Evolutionary conservation across 129 eudicot species (phyloP), one percentile per base, ranked within the genome.

Genomic region (Ambrosia trifida): DNA sequence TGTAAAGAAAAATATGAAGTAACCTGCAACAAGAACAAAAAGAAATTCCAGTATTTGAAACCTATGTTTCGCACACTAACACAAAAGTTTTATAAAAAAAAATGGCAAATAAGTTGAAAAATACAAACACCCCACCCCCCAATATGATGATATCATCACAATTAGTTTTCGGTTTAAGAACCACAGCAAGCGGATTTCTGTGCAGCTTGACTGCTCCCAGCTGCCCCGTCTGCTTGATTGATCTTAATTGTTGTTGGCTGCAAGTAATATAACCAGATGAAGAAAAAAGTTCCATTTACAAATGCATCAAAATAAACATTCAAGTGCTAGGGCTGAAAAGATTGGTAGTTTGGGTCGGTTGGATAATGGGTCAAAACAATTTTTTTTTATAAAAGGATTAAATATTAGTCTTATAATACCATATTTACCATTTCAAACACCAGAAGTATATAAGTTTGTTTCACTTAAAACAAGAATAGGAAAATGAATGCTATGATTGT

Each of bases 121-220:
- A 73, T 73, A 78, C 83, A 75, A 70, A 62, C 49, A 62, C 52
- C 70, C 44, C 44, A 40, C 44, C 43, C 44, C 47, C 69, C 53
- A 30, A 54, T 20, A 52, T 70, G 66, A 53, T 51, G 53, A 13
- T 78, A 72, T 78, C 71, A 69, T 72, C 79, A 59, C 66, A 76
- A 65, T 80, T 66, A 75, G 18, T 51, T 36, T 14, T n/a, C 5
- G 10, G 16, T 2, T 58, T 49, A 82, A 28, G 76, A 74, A 14
- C 83, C 83, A 24, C 86, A 74, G 78, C 86, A 78, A 28, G 86
- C 86, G 0, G 76, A 83, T 66, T 78, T 83, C 69, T 83, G 81
- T 20, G 81, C 78, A 41, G 72, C 64, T 74, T 78, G 72, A 58
- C 78, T 69, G 45, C 12, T 57, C 73, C 83, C 81, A 38, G 64